phyloP scores from a whole-genome alignment of 169 alveolate species.

The Eimeria nieschulzi region DNA sequence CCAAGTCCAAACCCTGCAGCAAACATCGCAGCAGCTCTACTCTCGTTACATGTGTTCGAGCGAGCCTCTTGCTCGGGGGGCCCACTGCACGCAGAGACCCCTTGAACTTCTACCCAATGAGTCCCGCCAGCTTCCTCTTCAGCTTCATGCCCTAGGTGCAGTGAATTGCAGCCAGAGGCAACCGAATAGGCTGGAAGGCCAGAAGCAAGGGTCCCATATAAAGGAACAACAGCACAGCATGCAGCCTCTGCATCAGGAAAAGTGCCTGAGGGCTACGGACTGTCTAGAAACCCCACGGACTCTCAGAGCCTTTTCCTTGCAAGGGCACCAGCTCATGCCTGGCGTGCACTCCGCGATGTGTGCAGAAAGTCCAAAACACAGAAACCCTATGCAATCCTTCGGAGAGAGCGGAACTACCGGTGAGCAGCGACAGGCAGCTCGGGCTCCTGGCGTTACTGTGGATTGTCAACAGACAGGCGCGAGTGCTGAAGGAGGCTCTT shows the following conservation, averaged over 20 bases:
- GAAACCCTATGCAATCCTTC: not conserved
- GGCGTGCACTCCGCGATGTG: not conserved
- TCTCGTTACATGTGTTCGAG: not conserved
- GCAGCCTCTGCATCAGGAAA: not conserved
- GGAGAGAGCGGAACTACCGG: not conserved
- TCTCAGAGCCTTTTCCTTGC: not conserved
- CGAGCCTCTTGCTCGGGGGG: not conserved
- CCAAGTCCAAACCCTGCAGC: not conserved
- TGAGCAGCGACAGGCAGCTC: not conserved
- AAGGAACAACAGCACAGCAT: not conserved
- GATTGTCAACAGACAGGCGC: not conserved
- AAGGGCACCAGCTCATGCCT: not conserved
- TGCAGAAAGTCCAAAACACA: not conserved
- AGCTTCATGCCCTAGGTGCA: not conserved
- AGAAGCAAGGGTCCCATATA: not conserved
- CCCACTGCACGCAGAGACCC: slow-evolving; percentile 1
- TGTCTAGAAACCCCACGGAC: not conserved
- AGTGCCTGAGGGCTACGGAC: not conserved
- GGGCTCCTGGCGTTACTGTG: not conserved
- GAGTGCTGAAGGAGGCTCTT: not conserved
- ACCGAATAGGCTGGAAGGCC: not conserved
- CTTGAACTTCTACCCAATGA: not conserved
- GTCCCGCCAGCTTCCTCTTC: not conserved
- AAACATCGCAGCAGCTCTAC: not conserved
- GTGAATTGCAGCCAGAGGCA: not conserved